These are phyloP conservation scores for Asterophora lycoperdoides DNA, from an alignment of 768 basidiomycete species.

Conservation along the genomic window DNA sequence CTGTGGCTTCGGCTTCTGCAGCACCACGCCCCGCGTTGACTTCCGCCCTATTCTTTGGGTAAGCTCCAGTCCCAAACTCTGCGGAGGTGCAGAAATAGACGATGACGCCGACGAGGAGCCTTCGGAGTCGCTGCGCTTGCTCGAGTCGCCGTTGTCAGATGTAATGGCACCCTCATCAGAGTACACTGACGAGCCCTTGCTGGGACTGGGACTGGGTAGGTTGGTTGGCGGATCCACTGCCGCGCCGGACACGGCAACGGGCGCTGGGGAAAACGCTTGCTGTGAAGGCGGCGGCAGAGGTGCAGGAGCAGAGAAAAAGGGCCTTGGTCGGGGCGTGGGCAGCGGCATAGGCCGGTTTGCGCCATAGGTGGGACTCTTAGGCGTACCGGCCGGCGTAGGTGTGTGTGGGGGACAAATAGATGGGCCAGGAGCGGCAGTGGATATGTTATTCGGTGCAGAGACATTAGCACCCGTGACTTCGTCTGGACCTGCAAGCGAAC, in stretches of 20 bases:
- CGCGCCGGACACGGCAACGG: no score
- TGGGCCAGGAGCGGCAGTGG: no score
- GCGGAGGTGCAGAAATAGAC: background rate
- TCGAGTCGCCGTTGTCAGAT: background rate
- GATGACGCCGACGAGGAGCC: conserved; percentile 1
- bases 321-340: background rate
- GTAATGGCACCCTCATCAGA: background rate
- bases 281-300: background rate
- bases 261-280: background rate
- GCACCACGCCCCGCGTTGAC: conserved; percentile 1
- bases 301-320: background rate
- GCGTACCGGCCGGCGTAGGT: no score
- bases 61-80: background rate
- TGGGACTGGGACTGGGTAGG: background rate
- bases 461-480: background rate
- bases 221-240: background rate
- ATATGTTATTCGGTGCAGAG: background rate
- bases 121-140: background rate
- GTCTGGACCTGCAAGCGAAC: background rate
- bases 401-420: background rate
- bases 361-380: background rate
- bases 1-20: background rate
- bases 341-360: background rate
- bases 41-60: conserved; percentile 11
- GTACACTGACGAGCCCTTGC: background rate